Evolutionary conservation across 2,329 filamentous ascomycete species (phyloP).

Genomic region (Claviceps sp.): DNA sequence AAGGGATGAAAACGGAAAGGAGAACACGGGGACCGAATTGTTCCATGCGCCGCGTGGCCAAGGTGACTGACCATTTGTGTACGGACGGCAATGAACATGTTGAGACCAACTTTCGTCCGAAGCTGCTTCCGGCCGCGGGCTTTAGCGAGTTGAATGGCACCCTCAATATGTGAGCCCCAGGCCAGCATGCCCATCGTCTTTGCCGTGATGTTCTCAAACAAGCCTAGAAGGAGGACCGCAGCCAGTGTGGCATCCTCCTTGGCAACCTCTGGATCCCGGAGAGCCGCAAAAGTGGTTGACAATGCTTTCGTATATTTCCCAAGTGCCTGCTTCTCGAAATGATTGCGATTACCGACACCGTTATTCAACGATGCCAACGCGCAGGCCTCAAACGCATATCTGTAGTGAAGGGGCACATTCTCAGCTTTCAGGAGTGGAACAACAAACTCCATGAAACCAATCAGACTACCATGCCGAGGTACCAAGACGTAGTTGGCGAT

Average conservation of each 20-base stretch:
- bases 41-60: not conserved
- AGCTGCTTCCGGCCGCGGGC: conserved; percentile 42
- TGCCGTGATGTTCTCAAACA: conserved; percentile 48
- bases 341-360: conserved; percentile 22
- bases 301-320: conserved; percentile 42
- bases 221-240: conserved; percentile 43
- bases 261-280: conserved; percentile 34
- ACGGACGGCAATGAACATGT: conserved; percentile 45
- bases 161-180: conserved; percentile 52
- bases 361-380: conserved; percentile 44
- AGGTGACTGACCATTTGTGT: conserved; percentile 39
- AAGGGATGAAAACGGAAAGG: not conserved
- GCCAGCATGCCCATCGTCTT: conserved; percentile 40
- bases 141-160: conserved; percentile 47
- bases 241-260: conserved; percentile 45
- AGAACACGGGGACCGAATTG: not conserved
- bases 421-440: conserved; percentile 39
- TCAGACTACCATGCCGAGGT: conserved; percentile 33
- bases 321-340: conserved; percentile 28
- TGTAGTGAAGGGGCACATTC: conserved; percentile 31
- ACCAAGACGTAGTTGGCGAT: conserved; percentile 46
- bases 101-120: conserved; percentile 36
- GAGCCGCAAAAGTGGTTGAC: conserved; percentile 35
- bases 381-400: conserved; percentile 45
- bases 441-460: conserved; percentile 47